Evolutionary conservation across 139 green algal species (phyloP).

Genomic region (Volvox reticuliferus): DNA sequence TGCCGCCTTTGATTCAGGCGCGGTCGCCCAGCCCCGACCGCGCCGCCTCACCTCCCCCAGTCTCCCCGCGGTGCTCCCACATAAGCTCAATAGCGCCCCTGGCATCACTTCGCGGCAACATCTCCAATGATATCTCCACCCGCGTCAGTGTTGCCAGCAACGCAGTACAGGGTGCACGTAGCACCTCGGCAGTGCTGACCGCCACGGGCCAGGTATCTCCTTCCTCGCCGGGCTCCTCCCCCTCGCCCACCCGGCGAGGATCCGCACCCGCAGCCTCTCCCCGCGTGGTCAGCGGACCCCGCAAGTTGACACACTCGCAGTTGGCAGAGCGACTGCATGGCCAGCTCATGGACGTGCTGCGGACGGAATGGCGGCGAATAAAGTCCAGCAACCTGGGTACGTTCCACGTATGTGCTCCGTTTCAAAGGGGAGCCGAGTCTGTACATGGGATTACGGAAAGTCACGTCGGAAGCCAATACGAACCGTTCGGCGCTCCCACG

Average conservation of each 20-base stretch:
- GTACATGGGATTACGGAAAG: too few relatives aligned
- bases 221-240: background rate
- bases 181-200: background rate
- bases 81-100: background rate
- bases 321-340: constrained; percentile 19
- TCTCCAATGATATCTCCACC: background rate
- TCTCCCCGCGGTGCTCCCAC: background rate
- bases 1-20: background rate
- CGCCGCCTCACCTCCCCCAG: background rate
- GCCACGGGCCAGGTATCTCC: background rate
- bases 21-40: constrained; percentile 6
- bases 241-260: background rate
- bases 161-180: background rate
- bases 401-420: background rate
- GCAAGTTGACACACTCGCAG: constrained; percentile 40
- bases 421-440: too few relatives aligned
- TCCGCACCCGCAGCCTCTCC: background rate
- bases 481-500: too few relatives aligned
- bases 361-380: constrained; percentile 32
- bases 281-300: background rate
- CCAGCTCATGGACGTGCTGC: constrained; percentile 38
- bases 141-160: background rate
- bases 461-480: too few relatives aligned
- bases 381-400: constrained; percentile 42
- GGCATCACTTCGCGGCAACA: background rate